Base-by-base conservation (phyloP, 1,284 basidiomycete species). In the Ceratobasidium sp. region DNA sequence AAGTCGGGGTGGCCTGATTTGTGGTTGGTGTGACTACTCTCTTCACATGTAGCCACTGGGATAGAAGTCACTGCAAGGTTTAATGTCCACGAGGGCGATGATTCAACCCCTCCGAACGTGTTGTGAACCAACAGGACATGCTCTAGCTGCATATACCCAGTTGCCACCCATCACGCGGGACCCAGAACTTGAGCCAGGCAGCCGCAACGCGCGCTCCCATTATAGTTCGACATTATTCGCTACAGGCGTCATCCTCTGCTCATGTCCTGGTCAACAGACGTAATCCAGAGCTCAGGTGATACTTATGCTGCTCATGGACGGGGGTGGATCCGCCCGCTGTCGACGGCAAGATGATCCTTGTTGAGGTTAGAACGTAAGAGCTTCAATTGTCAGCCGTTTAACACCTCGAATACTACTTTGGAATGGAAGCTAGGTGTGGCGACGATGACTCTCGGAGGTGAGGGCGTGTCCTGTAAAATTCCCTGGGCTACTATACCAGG, bases 11-110 rank as follows among this genome's bases (percentile, higher is more conserved):
- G 59, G 34, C 34, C 17, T 37, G 37, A 40, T 37, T 62, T 62
- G n/a, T 62, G 59, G 37, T 62, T 37, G 59, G 59, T 40, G 59
- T 62, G 59, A 37, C 59, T 43, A 62, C 59, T 49, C 46, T 49
- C 46, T 40, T 43, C 37, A 54, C 59, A 32, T 13, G 59, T 40
- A 40, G 37, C 37, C 29, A 62, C 22, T 32, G 19, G 3, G 17
- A n/a, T 40, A n/a, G 37, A 43, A 54, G 19, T 2, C 37, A 40
- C 37, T 6, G 37, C 5, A 40, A 40, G 37, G 37, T 40, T 40
- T 2, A 40, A 2, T 6, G 37, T 40, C 9, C 37, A 40, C 37
- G 9, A 40, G 9, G 37, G 37, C 6, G 2, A 40, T 40, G 37
- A 40, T 40, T 9, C 9, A 40, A 3, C 37, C 37, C 37, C 37